Percentiles rank a stretch among this genome's conserved stretches.
Evolutionary conservation across 2,329 filamentous ascomycete genomes (phyloP).

Genomic region (Epichloe coenophiala): DNA sequence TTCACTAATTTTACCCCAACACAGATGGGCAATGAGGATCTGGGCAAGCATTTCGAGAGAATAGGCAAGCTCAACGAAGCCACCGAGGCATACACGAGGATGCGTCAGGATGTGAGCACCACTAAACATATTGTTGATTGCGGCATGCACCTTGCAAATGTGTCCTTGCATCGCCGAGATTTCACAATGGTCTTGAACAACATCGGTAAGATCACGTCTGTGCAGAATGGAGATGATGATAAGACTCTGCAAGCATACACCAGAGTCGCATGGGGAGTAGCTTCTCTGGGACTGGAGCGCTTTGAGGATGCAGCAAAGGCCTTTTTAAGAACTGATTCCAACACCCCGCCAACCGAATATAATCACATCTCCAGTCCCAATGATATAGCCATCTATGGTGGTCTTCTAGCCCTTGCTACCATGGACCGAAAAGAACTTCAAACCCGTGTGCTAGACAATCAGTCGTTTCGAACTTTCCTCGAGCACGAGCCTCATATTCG

Average conservation of each 20-base stretch:
- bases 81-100: conserved; percentile 65
- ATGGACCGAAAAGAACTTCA: conserved; percentile 73
- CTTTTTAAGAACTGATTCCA: conserved; percentile 54
- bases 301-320: conserved; percentile 51
- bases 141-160: conserved; percentile 61
- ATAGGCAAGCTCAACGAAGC: conserved; percentile 63
- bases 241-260: conserved; percentile 33
- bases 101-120: conserved; percentile 82
- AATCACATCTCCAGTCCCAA: conserved; percentile 67
- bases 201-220: conserved; percentile 47
- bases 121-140: conserved; percentile 75
- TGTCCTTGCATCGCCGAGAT: conserved; percentile 63
- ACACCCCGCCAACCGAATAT: conserved; percentile 36
- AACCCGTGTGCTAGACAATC: conserved; percentile 63
- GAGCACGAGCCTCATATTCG: conserved; percentile 91
- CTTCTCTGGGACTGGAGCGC: conserved; percentile 31
- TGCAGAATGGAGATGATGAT: conserved; percentile 33
- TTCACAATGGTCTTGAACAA: conserved; percentile 55
- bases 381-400: conserved; percentile 85
- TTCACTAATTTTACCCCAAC: not conserved
- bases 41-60: conserved; percentile 70
- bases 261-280: conserved; percentile 37
- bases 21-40: conserved; percentile 88
- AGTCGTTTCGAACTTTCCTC: conserved; percentile 69
- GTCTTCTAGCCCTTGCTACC: conserved; percentile 76